phyloP scores from a whole-genome alignment of 2,329 filamentous ascomycete species.

The Aspergillus glaucus region DNA sequence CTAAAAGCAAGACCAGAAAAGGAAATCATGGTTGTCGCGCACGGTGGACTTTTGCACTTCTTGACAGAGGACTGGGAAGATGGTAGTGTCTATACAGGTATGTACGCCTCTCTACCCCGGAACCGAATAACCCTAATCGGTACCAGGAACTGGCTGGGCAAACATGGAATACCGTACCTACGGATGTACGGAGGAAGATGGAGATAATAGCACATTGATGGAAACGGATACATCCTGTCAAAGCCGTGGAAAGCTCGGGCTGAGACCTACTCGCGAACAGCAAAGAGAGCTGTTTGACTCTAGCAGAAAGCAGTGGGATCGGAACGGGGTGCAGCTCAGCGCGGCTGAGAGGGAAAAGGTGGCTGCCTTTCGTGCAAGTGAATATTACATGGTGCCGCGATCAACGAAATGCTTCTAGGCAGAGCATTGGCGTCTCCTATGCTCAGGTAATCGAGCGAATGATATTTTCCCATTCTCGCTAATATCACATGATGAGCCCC shows the following conservation, averaged over 20 bases:
- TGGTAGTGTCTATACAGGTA: constrained; percentile 34
- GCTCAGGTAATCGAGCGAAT: too few relatives aligned
- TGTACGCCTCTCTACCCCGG: neutral
- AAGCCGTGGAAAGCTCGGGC: neutral
- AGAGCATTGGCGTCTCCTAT: too few relatives aligned
- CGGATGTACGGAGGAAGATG: constrained; percentile 38
- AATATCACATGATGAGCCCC: too few relatives aligned
- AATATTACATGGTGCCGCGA: too few relatives aligned
- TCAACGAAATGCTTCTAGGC: too few relatives aligned
- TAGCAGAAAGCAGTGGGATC: constrained; percentile 4
- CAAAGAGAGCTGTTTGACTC: neutral
- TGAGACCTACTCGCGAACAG: neutral
- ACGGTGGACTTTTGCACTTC: constrained; percentile 14
- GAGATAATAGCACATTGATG: constrained; percentile 1
- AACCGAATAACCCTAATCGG: neutral
- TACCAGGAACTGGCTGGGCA: constrained; percentile 58
- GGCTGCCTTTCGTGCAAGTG: neutral
- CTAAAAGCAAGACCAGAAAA: constrained; percentile 9
- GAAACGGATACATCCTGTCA: constrained; percentile 9
- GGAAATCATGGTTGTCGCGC: constrained; percentile 10
- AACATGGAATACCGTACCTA: constrained; percentile 65
- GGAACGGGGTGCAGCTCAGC: constrained; percentile 5
- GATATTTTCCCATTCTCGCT: too few relatives aligned
- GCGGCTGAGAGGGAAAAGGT: neutral
- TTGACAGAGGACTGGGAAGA: constrained; percentile 49